phyloP scores from a whole-genome alignment of 768 basidiomycete species.

The Holtermanniella nyarrowii region DNA sequence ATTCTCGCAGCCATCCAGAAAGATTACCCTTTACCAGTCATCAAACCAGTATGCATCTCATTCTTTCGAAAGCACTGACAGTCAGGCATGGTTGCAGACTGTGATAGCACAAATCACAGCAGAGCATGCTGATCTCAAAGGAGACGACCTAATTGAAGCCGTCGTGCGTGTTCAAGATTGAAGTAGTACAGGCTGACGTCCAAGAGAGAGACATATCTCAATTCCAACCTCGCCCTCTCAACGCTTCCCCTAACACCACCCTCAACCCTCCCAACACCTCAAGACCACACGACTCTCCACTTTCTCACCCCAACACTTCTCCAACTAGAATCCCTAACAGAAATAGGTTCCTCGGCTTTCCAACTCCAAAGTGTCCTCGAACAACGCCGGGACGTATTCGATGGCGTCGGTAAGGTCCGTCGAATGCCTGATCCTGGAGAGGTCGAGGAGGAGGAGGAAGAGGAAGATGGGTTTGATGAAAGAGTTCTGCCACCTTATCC shows the following conservation, averaged over 20 bases:
- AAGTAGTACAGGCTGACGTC: background rate
- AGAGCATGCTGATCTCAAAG: conserved; percentile 4
- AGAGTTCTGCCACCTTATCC: conserved; percentile 74
- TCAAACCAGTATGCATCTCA: conserved; percentile 15
- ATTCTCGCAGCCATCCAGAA: conserved; percentile 10
- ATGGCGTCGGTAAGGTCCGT: conserved; percentile 30
- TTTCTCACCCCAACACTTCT: conserved; percentile 39
- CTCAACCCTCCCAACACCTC: conserved; percentile 8
- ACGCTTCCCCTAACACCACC: conserved; percentile 17
- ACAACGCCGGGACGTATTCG: conserved; percentile 48
- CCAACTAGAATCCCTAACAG: conserved; percentile 65
- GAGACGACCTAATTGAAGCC: conserved; percentile 8
- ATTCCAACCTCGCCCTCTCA: conserved; percentile 27
- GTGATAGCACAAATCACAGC: background rate
- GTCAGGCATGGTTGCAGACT: conserved; percentile 19
- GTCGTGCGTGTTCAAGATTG: conserved; percentile 9
- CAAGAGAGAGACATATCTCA: conserved; percentile 26
- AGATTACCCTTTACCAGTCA: conserved; percentile 15
- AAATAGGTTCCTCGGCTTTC: conserved; percentile 76
- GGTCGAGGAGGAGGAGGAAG: conserved; percentile 42
- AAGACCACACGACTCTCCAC: conserved; percentile 12
- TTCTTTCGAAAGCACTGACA: background rate
- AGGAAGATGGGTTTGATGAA: conserved; percentile 50
- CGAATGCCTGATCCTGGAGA: conserved; percentile 28
- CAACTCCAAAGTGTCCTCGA: conserved; percentile 59